Evolutionary conservation across 345 rosid genomes (phyloP), one percentile per base, ranked within the genome.

Genomic region (Ceriops tagal): DNA sequence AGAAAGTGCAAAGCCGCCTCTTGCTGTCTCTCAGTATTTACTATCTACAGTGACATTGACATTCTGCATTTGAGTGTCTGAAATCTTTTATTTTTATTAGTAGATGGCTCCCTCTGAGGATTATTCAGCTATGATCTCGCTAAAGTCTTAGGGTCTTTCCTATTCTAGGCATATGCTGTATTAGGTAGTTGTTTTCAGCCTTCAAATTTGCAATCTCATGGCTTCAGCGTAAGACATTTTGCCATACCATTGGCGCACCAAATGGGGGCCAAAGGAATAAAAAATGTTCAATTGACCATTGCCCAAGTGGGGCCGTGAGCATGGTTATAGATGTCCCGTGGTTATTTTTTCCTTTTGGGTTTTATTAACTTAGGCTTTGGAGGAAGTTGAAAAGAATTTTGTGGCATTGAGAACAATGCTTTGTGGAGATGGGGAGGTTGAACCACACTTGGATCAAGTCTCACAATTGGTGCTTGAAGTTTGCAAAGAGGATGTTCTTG

Each of bases 351-450:
- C 47, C 47, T 8, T 49, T 57, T 69, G 7, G 30, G 39, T 26
- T 19, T 8, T 32, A 28, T 16, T 31, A 58, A 62, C 60, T 64
- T 8, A 89, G 99, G 97, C 99, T 62, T 53, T 85, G 75, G 99
- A 95, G 75, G 99, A 92, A 83, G 87, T 92, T 70, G 96, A 91
- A 80, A 95, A 92, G 92, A 95, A 95, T 75, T 81, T 90, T 71
- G 79, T 78, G 43, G 80, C 83, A 52, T 71, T 90, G 81, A 87
- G 89, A 79, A 83, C 84, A 75, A 85, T 95, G 91, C 85, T 95
- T 37, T 77, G 88, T 51, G 99, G 99, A 69, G 99, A 95, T 77
- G 90, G 84, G 51, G 99, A 92, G 79, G 83, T 71, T 79, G 99
- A 92, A 70, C 93, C 96, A 64, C 87, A 87, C 68, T 72, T 70